Evolutionary conservation across 441 rosid species (phyloP).

Genomic region (Erodium texanum): DNA sequence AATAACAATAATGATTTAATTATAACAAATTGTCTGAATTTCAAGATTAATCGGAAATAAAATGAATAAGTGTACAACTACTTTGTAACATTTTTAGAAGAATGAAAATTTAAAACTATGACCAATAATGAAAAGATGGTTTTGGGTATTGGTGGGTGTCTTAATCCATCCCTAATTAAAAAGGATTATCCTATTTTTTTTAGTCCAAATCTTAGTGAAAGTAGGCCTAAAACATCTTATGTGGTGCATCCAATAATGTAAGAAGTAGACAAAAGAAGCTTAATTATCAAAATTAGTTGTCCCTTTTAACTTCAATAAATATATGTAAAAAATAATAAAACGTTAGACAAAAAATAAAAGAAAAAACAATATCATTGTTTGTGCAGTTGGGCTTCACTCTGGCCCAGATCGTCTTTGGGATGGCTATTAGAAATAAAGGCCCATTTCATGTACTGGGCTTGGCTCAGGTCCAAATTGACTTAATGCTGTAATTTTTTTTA

Average conservation of each 20-base stretch:
- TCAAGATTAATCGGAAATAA: no score
- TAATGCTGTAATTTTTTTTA: no score
- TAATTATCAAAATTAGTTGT: background rate
- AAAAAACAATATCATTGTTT: background rate
- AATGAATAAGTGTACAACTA: no score
- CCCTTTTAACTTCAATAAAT: background rate
- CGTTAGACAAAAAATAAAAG: no score
- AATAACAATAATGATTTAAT: no score
- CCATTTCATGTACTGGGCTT: background rate
- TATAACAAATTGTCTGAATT: no score
- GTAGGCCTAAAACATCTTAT: background rate
- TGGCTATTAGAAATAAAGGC: background rate
- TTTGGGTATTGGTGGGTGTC: background rate
- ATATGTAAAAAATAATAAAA: no score
- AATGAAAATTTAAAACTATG: no score
- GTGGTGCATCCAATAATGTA: background rate
- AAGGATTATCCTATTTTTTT: background rate
- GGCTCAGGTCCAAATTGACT: background rate
- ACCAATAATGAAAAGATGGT: background rate
- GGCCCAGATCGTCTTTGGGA: background rate
- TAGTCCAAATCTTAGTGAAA: background rate
- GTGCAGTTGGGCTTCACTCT: background rate
- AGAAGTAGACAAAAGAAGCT: background rate
- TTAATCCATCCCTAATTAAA: constrained; percentile 1
- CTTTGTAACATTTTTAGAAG: no score